Evolutionary conservation across 352 stramenopile species (phyloP), one percentile per base, ranked within the genome.

Genomic region (Peronosclerospora sorghi): DNA sequence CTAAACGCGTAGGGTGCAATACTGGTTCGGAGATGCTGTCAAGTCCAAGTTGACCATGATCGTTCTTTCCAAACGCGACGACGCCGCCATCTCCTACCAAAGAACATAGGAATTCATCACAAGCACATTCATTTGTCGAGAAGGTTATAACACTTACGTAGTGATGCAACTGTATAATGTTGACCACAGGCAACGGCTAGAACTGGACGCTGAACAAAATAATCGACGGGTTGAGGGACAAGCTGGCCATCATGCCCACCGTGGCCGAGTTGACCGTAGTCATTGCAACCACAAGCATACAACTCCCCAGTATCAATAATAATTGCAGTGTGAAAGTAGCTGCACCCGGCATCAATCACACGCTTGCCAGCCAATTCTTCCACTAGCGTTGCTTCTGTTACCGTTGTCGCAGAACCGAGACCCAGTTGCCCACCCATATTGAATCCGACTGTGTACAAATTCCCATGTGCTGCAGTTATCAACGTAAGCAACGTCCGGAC

Each of bases 251-350:
- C 56, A 13, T 58, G 66, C 34, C 90, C 80, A 10, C 67, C 68
- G 21, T 64, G 71, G 14, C 87, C 87, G 0, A 97, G 60, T 45
- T 97, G 89, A 0, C 87, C 86, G 38, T 94, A 95, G 56, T 97
- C 86, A 47, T 97, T 97, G 27, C 86, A 82, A 1, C 89, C 89
- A 35, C 89, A 96, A 7, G 79, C 53, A 32, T 77, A 95, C 24
- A 96, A 54, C 26, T 88, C 69, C 8, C 83, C 82, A 23, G 82
- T 76, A 12, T 71, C 63, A 18, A 73, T 87, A 17, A 86, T 62
- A 26, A 96, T 69, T 26, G 86, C 59, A 0, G 73, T 95, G 68
- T 97, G 89, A 50, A 96, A 96, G 50, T 96, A 97, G 58, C 86
- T 96, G 54, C 86, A 96, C 3, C 76, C 73, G 6, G 90, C 86